phyloP scores from a whole-genome alignment of 164 flowering plant species.

The Buxus sempervirens region DNA sequence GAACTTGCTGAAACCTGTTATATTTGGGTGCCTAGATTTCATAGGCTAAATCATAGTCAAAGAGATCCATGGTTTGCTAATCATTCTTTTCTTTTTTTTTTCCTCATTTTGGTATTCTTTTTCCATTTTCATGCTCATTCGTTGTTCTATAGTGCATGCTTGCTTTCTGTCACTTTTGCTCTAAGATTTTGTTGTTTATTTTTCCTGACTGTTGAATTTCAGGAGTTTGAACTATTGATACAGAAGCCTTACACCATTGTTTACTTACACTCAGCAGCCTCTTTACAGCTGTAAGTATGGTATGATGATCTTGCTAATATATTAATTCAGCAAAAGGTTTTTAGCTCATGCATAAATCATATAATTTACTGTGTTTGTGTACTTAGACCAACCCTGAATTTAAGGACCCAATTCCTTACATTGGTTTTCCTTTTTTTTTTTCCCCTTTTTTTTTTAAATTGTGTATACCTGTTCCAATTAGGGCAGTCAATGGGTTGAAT shows the following conservation, averaged over 20 bases:
- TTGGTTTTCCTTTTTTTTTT: too few species aligned
- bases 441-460: too few species aligned
- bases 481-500: too few species aligned
- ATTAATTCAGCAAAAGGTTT: background rate
- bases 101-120: too few species aligned
- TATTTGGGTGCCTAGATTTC: too few species aligned
- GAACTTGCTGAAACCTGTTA: background rate
- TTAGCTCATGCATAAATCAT: too few species aligned
- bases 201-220: constrained; percentile 23
- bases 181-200: background rate
- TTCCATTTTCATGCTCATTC: background rate
- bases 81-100: background rate
- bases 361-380: too few species aligned
- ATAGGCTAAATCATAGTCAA: too few species aligned
- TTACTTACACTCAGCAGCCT: constrained; percentile 96
- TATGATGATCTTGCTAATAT: constrained; percentile 1
- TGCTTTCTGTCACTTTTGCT: background rate
- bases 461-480: too few species aligned
- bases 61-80: background rate
- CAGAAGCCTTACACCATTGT: constrained; percentile 95
- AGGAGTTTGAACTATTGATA: constrained; percentile 98
- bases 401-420: too few species aligned
- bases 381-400: too few species aligned
- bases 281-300: constrained; percentile 77
- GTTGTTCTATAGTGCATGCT: background rate